A percentile compares a stretch with the other conserved stretches of the same genome.
phyloP scores from a whole-genome alignment of 805 yeast genomes.

The Candida germanica region DNA sequence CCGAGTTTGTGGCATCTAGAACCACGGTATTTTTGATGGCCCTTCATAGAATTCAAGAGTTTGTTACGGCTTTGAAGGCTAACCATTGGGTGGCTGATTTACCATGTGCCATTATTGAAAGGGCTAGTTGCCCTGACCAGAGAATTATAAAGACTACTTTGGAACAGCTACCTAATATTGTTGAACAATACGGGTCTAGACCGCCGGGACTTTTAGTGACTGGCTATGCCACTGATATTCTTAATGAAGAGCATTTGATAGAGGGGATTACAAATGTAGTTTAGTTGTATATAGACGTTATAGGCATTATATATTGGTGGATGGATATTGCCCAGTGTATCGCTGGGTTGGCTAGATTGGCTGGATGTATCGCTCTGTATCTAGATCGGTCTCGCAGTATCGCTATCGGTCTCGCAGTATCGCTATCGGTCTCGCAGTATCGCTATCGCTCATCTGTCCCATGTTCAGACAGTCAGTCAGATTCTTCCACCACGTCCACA shows the following conservation, averaged over 20 bases:
- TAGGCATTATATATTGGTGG: not conserved
- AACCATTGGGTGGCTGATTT: slow-evolving; percentile 65
- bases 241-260: slow-evolving; percentile 17
- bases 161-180: slow-evolving; percentile 64
- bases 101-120: slow-evolving; percentile 84
- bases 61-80: slow-evolving; percentile 45
- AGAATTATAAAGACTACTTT: slow-evolving; percentile 75
- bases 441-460: too few species aligned
- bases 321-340: too few species aligned
- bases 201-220: slow-evolving; percentile 90
- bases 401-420: too few species aligned
- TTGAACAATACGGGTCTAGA: slow-evolving; percentile 74
- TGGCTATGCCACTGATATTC: slow-evolving; percentile 71
- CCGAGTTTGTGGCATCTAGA: slow-evolving; percentile 66
- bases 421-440: too few species aligned
- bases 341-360: too few species aligned
- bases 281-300: slow-evolving; percentile 1
- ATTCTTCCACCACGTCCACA: not conserved
- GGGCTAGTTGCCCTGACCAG: slow-evolving; percentile 93
- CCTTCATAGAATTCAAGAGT: slow-evolving; percentile 66
- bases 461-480: slow-evolving; percentile 4
- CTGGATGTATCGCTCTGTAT: too few species aligned
- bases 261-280: slow-evolving; percentile 9
- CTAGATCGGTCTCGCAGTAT: too few species aligned
- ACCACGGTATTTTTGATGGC: slow-evolving; percentile 92